A percentile compares a stretch with the other conserved stretches of the same genome.
These are phyloP conservation scores for Sugiyamaella neomexicana DNA, from an alignment of 1,139 yeast species.

Conservation along the genomic window DNA sequence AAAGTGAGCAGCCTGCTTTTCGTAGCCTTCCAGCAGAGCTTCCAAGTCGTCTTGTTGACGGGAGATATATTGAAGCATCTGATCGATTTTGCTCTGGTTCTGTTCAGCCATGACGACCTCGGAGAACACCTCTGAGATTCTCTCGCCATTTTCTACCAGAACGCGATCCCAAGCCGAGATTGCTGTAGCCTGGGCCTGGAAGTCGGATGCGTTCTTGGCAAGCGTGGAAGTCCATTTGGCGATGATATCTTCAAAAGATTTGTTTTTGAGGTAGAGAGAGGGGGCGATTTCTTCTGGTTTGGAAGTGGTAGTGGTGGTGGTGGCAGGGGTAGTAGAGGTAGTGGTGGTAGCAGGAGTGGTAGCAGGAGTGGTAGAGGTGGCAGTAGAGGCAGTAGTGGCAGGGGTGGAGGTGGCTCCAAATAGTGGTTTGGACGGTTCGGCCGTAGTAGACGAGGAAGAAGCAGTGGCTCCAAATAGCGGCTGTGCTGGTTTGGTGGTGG, in stretches of 20 bases:
- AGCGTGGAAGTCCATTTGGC: slow-evolving; percentile 91
- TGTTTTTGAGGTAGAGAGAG: slow-evolving; percentile 81
- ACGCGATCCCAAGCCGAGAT: slow-evolving; percentile 84
- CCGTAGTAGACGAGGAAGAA: too few species aligned
- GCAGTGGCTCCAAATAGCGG: too few species aligned
- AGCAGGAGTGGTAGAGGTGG: too few species aligned
- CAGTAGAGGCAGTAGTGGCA: too few species aligned
- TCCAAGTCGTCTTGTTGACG: slow-evolving; percentile 93
- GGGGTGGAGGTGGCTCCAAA: too few species aligned
- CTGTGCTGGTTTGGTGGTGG: too few species aligned
- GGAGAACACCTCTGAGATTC: slow-evolving; percentile 72
- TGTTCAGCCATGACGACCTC: slow-evolving; percentile 84
- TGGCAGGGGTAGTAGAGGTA: slow-evolving; percentile 24
- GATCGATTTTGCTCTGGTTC: slow-evolving; percentile 82
- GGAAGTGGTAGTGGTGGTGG: slow-evolving; percentile 28
- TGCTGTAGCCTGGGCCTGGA: slow-evolving; percentile 72
- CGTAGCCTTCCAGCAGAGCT: slow-evolving; percentile 76
- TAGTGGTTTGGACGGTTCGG: too few species aligned
- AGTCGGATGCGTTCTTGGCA: slow-evolving; percentile 68
- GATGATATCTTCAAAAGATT: slow-evolving; percentile 88
- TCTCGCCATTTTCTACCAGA: slow-evolving; percentile 81
- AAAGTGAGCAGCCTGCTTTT: slow-evolving; percentile 68
- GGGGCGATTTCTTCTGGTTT: slow-evolving; percentile 39
- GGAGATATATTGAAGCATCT: slow-evolving; percentile 79
- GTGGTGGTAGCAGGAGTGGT: slow-evolving; percentile 19